Evolutionary conservation across 1,284 basidiomycete species (phyloP).

Genomic region (Boletus smithii): DNA sequence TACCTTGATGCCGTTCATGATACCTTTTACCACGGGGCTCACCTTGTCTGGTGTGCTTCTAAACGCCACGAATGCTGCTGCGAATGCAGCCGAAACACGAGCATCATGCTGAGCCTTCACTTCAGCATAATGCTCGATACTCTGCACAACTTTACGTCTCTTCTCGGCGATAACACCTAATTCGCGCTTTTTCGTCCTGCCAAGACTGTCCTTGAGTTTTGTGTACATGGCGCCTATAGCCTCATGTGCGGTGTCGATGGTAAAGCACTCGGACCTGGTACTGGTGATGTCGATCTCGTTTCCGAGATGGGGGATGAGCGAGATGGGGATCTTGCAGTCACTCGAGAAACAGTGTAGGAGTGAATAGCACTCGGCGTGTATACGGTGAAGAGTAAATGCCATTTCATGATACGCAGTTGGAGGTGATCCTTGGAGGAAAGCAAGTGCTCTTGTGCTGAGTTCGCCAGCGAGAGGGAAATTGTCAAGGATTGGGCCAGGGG

Average conservation of each 20-base stretch:
- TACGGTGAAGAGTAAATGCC: slow-evolving; percentile 76
- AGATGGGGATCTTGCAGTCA: slow-evolving; percentile 83
- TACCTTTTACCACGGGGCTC: slow-evolving; percentile 92
- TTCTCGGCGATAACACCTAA: slow-evolving; percentile 77
- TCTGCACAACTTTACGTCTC: slow-evolving; percentile 67
- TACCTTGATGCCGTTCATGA: slow-evolving; percentile 98
- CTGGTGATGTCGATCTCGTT: slow-evolving; percentile 76
- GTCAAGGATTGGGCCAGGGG: slow-evolving; percentile 47
- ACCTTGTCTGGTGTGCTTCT: slow-evolving; percentile 87
- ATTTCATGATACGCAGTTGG: slow-evolving; percentile 91
- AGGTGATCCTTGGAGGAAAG: slow-evolving; percentile 71
- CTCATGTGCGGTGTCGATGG: slow-evolving; percentile 74
- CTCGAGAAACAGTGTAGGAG: slow-evolving; percentile 78
- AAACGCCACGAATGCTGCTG: slow-evolving; percentile 87
- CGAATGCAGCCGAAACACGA: slow-evolving; percentile 85
- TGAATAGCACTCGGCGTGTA: slow-evolving; percentile 77
- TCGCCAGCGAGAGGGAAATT: slow-evolving; percentile 60
- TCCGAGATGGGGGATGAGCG: slow-evolving; percentile 79
- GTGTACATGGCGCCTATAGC: slow-evolving; percentile 74
- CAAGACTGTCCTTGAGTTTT: slow-evolving; percentile 69
- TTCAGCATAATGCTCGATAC: slow-evolving; percentile 79
- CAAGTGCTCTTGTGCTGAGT: slow-evolving; percentile 63
- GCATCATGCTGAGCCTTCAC: slow-evolving; percentile 87
- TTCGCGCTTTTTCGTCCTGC: slow-evolving; percentile 76
- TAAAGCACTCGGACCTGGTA: slow-evolving; percentile 66